Evolutionary conservation across 257 asterid genomes (phyloP), one percentile per base, ranked within the genome.

Genomic region (Buddleja alternifolia): DNA sequence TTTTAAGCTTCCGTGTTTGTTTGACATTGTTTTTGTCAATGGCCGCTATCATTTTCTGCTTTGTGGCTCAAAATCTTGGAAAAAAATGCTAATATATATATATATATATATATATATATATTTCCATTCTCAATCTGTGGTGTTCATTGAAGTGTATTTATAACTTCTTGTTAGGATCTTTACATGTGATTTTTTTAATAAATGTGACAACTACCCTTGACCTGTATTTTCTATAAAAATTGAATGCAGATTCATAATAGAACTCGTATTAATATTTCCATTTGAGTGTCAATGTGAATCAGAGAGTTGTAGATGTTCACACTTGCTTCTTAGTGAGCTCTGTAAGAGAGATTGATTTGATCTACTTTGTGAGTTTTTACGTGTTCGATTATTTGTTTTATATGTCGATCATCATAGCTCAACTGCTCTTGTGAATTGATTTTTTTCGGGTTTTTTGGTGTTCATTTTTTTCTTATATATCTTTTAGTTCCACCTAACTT

Each of bases 201-300:
- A 59, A 36, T 8, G 41, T 46, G 67, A 29, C 20, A 20, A 10
- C 40, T 12, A 37, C 55, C 37, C 52, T 25, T 0, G 44, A 11
- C 44, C 41, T 29, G 58, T 63, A 32, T 32, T 14, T 23, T 12
- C 21, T 61, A 12, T 19, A 21, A 20, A 1, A 60, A 62, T 36
- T 62, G 12, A 62, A n/a, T 16, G 21, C 19, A 14, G 53, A 11
- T 48, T 8, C 4, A 1, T n/a, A 8, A 10, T n/a, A 2, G 11
- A 54, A 54, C 11, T 39, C 3, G 15, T 10, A 23, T 46, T 45
- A 36, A 34, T 19, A 10, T 46, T 60, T 16, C 48, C 5, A 9
- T 5, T 29, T 67, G 72, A 37, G 17, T 19, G 8, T 36, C 14
- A 51, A 41, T 54, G 73, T 40, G 51, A 67, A 53, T 53, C 44